phyloP scores from a whole-genome alignment of 768 basidiomycete genomes.

The Cyclocybe aegerita region DNA sequence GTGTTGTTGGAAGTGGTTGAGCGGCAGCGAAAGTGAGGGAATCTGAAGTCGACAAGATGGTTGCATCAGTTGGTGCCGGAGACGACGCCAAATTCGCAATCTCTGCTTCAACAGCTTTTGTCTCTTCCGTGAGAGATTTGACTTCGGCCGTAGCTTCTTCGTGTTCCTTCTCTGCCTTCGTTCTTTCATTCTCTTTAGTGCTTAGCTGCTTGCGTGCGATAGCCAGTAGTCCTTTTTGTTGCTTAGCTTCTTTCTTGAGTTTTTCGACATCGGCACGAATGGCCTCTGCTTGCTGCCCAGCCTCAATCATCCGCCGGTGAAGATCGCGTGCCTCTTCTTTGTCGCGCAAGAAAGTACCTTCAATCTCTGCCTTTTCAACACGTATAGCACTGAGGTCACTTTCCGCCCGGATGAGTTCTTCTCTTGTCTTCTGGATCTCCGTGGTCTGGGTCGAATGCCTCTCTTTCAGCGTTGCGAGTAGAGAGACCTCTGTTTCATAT shows the following conservation, averaged over 20 bases:
- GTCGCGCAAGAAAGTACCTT: slow-evolving; percentile 82
- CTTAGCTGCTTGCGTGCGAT: slow-evolving; percentile 93
- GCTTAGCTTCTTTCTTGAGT: slow-evolving; percentile 89
- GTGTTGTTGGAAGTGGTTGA: slow-evolving; percentile 73
- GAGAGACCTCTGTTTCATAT: slow-evolving; percentile 80
- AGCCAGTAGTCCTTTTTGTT: slow-evolving; percentile 93
- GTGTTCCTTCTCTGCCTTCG: slow-evolving; percentile 69
- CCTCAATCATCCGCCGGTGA: slow-evolving; percentile 81
- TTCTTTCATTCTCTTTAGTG: slow-evolving; percentile 76
- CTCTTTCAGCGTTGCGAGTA: slow-evolving; percentile 67
- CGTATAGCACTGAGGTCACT: slow-evolving; percentile 87
- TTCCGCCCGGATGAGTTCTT: slow-evolving; percentile 86
- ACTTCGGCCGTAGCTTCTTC: slow-evolving; percentile 62
- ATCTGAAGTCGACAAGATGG: slow-evolving; percentile 40
- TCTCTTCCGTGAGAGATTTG: slow-evolving; percentile 51
- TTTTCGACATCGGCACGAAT: slow-evolving; percentile 82
- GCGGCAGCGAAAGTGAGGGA: slow-evolving; percentile 60
- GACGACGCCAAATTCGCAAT: slow-evolving; percentile 27
- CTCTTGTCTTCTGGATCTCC: slow-evolving; percentile 69
- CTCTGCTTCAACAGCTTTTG: slow-evolving; percentile 52
- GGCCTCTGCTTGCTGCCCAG: slow-evolving; percentile 66
- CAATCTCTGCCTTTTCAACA: slow-evolving; percentile 90
- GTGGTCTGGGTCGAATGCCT: slow-evolving; percentile 64
- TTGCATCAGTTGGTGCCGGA: slow-evolving; percentile 23
- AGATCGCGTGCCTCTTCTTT: slow-evolving; percentile 92